Evolutionary conservation across 495 filamentous ascomycete genomes (phyloP), one percentile per base, ranked within the genome.

Genomic region (Podospora tetraspora): DNA sequence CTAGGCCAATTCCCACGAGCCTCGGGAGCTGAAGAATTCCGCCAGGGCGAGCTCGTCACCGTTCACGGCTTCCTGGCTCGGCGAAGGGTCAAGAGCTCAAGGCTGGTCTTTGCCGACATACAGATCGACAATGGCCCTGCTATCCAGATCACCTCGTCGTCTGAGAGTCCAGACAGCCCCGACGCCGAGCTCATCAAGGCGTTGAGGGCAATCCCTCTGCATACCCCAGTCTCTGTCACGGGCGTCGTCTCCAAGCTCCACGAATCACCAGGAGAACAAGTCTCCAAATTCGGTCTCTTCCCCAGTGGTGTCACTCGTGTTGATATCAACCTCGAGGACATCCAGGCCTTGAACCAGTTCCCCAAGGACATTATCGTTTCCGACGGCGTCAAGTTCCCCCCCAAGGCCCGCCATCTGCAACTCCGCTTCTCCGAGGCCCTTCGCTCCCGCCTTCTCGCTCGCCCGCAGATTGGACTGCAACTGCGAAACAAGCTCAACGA

Each of bases 401-500:
- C 88, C 0, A 84, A 91, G 64, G 83, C 90, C 30, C 88, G 95
- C 29, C 91, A 97, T 78, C 82, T 99, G 10, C 94, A 98, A 72
- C 81, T 98, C 8, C 89, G 94, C 13, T 91, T 89, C 21, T 86
- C 91, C 69, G 72, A 78, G 13, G 72, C 83, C 13, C 78, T 97
- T 0, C 85, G 85, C 8, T 76, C 88, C 8, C 87, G 93, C 19
- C 79, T 77, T 0, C 60, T 73, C 93, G 27, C 71, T 68, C 12
- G 88, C 90, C 73, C 87, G 88, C 23, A 82, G 83, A 57, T 72
- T 78, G 37, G 84, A 1, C 84, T 16, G 82, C 83, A 52, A 76
- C 84, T 90, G 66, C 83, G 89, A 22, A 73, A 82, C 25, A 77
- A 83, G 11, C 79, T 95, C 63, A 73, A 79, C 22, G 69, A 77